Evolutionary conservation across 2,329 filamentous ascomycete species (phyloP).

Genomic region (Penicillium sp.): DNA sequence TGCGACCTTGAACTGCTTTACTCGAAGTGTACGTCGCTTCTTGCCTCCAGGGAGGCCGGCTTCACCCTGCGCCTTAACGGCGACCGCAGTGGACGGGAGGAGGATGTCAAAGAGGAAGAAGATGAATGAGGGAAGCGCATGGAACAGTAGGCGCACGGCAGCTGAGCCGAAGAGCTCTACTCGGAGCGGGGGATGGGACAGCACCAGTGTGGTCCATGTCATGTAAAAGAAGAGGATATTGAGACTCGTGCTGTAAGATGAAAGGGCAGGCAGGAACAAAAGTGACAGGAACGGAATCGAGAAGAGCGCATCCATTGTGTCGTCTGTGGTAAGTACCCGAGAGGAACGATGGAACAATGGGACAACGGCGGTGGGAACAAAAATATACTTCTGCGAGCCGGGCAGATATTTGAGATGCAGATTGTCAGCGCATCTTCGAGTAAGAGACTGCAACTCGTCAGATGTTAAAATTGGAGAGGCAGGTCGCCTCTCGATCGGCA

Average conservation of each 20-base stretch:
- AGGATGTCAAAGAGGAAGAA: conserved; percentile 69
- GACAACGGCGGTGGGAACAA: background rate
- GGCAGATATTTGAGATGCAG: background rate
- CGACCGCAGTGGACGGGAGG: conserved; percentile 63
- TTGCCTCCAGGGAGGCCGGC: conserved; percentile 45
- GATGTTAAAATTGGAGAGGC: conserved; percentile 12
- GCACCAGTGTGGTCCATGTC: conserved; percentile 78
- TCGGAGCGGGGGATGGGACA: conserved; percentile 68
- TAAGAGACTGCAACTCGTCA: background rate
- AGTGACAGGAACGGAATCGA: conserved; percentile 29
- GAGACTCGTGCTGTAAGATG: conserved; percentile 71
- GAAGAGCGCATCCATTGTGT: conserved; percentile 52
- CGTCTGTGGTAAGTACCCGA: background rate
- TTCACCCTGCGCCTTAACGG: conserved; percentile 63
- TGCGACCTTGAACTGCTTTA: conserved; percentile 48
- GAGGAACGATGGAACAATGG: background rate
- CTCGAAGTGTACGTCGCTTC: conserved; percentile 37
- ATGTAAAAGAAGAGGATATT: conserved; percentile 87
- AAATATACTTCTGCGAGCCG: background rate
- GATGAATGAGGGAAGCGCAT: conserved; percentile 65
- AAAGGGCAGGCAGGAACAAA: conserved; percentile 37
- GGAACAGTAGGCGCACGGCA: conserved; percentile 64
- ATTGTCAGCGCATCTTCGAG: background rate
- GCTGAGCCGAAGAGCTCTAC: conserved; percentile 71
- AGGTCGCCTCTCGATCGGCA: conserved; percentile 10